A percentile compares a stretch with the other conserved stretches of the same genome.
Conservation (phyloP, 495 filamentous ascomycete genomes). For the Trichoderma erinaceum region DNA sequence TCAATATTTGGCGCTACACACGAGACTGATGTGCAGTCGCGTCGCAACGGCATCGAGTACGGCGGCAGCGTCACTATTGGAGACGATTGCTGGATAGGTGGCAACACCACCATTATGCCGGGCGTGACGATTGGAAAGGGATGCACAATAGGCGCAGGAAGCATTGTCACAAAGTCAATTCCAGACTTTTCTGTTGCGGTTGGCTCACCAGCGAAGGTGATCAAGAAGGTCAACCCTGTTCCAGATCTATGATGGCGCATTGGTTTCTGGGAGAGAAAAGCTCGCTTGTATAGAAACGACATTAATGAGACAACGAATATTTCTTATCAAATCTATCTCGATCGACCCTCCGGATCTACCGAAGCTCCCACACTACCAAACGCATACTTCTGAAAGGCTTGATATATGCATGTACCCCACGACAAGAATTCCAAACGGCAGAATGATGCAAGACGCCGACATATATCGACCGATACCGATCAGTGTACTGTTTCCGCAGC, state of each 20-base stretch:
- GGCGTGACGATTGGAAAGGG: conserved; percentile 44
- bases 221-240: conserved; percentile 29
- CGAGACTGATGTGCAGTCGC: conserved; percentile 35
- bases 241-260: conserved; percentile 35
- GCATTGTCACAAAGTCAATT: conserved; percentile 45
- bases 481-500: background rate
- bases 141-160: conserved; percentile 40
- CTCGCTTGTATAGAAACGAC: background rate
- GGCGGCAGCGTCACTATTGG: conserved; percentile 35
- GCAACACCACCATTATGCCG: conserved; percentile 35
- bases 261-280: background rate
- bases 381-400: background rate
- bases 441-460: background rate
- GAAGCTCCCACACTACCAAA: background rate
- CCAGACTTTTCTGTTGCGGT: conserved; percentile 29
- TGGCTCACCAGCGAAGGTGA: conserved; percentile 24
- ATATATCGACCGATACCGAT: background rate
- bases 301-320: conserved; percentile 3
- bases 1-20: conserved; percentile 43
- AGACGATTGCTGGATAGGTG: conserved; percentile 46
- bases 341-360: background rate
- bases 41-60: conserved; percentile 34
- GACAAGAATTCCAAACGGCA: background rate
- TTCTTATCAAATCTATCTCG: background rate
- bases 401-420: background rate